phyloP scores from a whole-genome alignment of 192 early-diverging fungal species.

The Piromyces finnis region DNA sequence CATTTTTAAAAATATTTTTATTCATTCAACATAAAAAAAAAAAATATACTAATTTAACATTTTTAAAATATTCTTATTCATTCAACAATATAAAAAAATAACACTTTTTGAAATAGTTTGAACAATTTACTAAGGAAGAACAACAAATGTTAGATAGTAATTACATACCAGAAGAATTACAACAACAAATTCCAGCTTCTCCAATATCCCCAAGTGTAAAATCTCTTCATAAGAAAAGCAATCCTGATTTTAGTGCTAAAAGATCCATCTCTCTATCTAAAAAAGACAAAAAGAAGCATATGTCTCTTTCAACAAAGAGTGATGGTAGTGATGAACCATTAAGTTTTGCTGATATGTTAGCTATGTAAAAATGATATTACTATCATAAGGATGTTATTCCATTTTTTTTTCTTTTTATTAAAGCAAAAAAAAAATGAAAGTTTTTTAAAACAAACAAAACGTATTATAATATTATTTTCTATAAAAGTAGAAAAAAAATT shows the following conservation, averaged over 20 bases:
- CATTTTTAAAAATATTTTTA: too few relatives aligned
- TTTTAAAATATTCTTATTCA: too few relatives aligned
- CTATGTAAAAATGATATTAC: too few relatives aligned
- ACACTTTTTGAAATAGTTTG: background rate
- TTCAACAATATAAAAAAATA: too few relatives aligned
- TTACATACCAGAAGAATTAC: background rate
- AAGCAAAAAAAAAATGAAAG: too few relatives aligned
- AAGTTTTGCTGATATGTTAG: background rate
- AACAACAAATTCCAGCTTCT: background rate
- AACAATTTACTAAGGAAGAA: background rate
- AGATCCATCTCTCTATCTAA: background rate
- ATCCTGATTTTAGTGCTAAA: background rate
- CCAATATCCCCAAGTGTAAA: background rate
- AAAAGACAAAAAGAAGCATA: background rate
- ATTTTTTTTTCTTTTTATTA: too few relatives aligned
- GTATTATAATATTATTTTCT: too few relatives aligned
- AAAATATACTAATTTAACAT: too few relatives aligned
- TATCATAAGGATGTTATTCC: too few relatives aligned
- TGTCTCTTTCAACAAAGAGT: background rate
- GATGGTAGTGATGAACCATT: background rate
- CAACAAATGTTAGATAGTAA: background rate
- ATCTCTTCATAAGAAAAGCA: background rate
- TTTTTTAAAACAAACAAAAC: too few relatives aligned
- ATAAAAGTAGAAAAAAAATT: too few relatives aligned
- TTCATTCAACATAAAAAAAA: too few relatives aligned